Conservation (phyloP, 257 asterid species). For the Jacaranda copaia region DNA sequence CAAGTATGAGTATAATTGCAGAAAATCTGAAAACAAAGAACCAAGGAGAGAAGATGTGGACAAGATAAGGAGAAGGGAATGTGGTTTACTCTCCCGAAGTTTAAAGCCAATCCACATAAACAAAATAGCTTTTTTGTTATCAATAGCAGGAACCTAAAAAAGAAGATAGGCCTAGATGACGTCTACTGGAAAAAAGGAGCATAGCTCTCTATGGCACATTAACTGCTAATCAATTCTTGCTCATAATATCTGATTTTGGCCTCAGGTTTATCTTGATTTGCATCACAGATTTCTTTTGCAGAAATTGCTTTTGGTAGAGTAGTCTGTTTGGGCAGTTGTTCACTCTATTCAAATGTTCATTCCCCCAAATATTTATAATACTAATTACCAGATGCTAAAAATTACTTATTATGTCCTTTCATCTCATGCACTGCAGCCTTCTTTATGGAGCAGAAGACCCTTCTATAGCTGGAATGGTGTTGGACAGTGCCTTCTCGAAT, state of each 20-base stretch:
- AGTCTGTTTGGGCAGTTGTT: not conserved
- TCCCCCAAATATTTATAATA: slow-evolving; percentile 1
- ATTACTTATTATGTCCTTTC: slow-evolving; percentile 27
- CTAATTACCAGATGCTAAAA: not conserved
- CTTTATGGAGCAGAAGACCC: slow-evolving; percentile 99
- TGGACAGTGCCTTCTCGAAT: slow-evolving; percentile 98
- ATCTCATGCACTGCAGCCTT: slow-evolving; percentile 67
- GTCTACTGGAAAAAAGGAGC: slow-evolving; percentile 11
- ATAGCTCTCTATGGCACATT: not conserved
- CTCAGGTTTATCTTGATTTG: slow-evolving; percentile 17
- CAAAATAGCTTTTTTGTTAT: not conserved
- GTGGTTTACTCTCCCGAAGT: not conserved
- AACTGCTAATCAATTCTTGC: not conserved
- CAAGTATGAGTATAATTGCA: slow-evolving; percentile 9
- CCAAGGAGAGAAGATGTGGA: slow-evolving; percentile 5
- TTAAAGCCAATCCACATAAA: slow-evolving; percentile 15
- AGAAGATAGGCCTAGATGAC: not conserved
- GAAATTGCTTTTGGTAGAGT: slow-evolving; percentile 21
- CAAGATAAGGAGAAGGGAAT: slow-evolving; percentile 23
- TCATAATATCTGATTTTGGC: not conserved
- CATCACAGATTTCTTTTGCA: not conserved
- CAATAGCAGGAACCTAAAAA: not conserved
- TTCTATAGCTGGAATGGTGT: slow-evolving; percentile 97
- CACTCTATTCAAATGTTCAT: slow-evolving; percentile 8
- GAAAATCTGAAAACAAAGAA: not conserved